Evolutionary conservation across 176 grass and related monocot genomes (phyloP), one percentile per base, ranked within the genome.

Genomic region (Pontederia paniculata): DNA sequence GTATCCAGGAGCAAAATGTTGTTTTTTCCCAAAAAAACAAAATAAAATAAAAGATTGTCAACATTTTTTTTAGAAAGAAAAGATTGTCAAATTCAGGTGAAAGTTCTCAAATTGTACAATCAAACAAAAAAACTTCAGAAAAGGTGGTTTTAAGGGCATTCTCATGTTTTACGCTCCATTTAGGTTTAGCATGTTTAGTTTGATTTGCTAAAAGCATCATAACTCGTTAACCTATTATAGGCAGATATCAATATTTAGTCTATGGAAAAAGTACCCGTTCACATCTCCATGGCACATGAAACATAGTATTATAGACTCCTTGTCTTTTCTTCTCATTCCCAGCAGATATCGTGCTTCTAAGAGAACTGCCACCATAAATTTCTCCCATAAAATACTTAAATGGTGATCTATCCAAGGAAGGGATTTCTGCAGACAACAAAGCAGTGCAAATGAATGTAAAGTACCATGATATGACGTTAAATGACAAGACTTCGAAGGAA

Each of bases 251-350:
- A 25, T 16, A 70, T 62, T 62, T 10, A 2, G 74, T 62, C 76
- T 45, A 67, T 47, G 78, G 52, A 71, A 14, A n/a, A 60, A 63
- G 62, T 88, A 98, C 93, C 88, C 87, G 84, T 72, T 98, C 93
- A 55, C 93, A 98, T 84, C 93, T 88, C 93, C 86, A 98, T 22
- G 86, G 93, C 60, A 98, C 86, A 88, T 98, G 93, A 79, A 98
- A 98, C 93, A 98, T 91, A 44, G 80, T 91, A 74, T 91, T 98
- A 70, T 98, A 98, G 51, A 98, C 87, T 23, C 93, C 45, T 53
- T 91, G 86, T 60, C 93, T 74, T 70, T 98, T 98, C 75, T 91
- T 98, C 46, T 98, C 93, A 73, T 98, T 98, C 22, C 93, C 93
- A 48, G 77, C 93, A 50, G 93, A 67, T 50, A 98, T 91, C 75